Conservation (phyloP, 495 filamentous ascomycete species). For the Sphaerosporella brunnea region DNA sequence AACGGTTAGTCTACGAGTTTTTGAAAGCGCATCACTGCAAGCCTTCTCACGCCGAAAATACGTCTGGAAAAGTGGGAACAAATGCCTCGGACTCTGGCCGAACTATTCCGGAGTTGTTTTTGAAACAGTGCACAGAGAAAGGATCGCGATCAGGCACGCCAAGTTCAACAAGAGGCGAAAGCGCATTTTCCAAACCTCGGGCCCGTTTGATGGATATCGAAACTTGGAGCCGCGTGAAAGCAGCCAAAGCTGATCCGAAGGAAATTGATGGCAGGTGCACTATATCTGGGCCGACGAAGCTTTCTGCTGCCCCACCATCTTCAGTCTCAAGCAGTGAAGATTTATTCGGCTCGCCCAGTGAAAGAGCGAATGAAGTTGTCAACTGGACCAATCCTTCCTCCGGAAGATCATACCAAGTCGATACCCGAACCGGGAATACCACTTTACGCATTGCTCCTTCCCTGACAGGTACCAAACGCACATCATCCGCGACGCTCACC, state of each 20-base stretch:
- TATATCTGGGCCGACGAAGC: background rate
- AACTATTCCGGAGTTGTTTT: constrained; percentile 2
- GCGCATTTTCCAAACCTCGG: background rate
- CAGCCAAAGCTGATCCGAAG: constrained; percentile 12
- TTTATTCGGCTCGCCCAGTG: too few species aligned
- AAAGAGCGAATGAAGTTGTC: constrained; percentile 25
- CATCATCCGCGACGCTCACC: background rate
- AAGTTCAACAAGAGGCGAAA: background rate
- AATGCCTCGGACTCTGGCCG: background rate
- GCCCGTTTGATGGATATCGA: constrained; percentile 6
- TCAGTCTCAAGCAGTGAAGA: too few species aligned
- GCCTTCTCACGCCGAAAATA: constrained; percentile 24
- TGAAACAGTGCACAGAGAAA: background rate
- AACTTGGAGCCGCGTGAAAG: constrained; percentile 18
- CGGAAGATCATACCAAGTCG: constrained; percentile 39
- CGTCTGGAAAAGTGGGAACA: background rate
- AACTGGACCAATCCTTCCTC: constrained; percentile 54
- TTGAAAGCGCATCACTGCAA: constrained; percentile 48
- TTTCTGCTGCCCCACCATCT: background rate
- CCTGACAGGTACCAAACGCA: background rate
- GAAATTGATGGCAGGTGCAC: constrained; percentile 14
- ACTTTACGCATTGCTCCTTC: background rate
- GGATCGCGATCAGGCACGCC: background rate
- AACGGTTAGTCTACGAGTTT: constrained; percentile 47
- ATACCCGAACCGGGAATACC: constrained; percentile 40